phyloP scores from a whole-genome alignment of 805 yeast genomes.

The Lipomyces kockii region DNA sequence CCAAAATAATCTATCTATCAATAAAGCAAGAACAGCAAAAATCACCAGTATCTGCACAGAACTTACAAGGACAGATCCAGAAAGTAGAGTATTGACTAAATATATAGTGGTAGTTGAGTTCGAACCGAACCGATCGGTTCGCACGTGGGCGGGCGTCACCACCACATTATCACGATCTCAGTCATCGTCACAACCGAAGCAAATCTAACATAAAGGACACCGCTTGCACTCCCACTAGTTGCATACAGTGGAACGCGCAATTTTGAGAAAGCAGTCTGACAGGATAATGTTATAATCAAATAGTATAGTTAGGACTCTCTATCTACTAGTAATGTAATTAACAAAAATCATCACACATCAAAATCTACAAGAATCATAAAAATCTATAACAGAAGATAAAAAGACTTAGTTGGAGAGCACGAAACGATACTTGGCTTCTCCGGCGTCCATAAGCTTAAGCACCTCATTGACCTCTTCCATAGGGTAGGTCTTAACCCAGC shows the following conservation, averaged over 20 bases:
- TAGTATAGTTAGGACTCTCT: background rate
- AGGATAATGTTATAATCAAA: too few species aligned
- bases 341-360: background rate
- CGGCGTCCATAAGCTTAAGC: conserved; percentile 32
- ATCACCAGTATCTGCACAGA: background rate
- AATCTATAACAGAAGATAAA: background rate
- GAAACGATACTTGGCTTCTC: conserved; percentile 36
- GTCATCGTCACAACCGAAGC: background rate
- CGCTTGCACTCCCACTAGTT: background rate
- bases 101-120: background rate
- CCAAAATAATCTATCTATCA: background rate
- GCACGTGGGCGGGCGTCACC: background rate
- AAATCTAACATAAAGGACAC: background rate
- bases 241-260: background rate
- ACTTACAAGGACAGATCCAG: background rate
- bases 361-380: background rate
- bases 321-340: background rate
- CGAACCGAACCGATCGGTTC: background rate
- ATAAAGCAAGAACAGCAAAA: too few species aligned
- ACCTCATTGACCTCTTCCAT: conserved; percentile 37
- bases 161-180: background rate
- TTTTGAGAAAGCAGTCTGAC: background rate
- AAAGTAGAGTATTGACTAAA: background rate
- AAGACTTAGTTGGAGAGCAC: conserved; percentile 30
- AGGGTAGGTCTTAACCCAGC: conserved; percentile 37